Conservation (phyloP, 768 basidiomycete species). For the Psilocybe subaeruginosa region DNA sequence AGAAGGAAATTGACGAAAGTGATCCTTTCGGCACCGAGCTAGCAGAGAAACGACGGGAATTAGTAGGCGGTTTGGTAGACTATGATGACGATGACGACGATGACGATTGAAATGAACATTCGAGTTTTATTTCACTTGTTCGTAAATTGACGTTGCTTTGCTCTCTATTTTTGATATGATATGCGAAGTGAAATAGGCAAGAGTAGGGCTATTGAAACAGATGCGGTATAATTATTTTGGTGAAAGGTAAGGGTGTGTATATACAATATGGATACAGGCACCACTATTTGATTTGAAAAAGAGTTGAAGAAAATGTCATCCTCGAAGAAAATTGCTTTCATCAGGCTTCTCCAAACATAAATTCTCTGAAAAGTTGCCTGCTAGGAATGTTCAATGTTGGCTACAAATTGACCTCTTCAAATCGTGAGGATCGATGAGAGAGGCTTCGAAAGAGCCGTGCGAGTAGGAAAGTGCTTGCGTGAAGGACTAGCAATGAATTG, state of each 20-base stretch:
- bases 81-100: constrained; percentile 49
- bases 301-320: constrained; percentile 22
- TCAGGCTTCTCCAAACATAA: constrained; percentile 18
- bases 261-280: too few relatives aligned
- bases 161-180: too few relatives aligned
- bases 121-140: too few relatives aligned
- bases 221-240: neutral
- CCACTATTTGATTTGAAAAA: too few relatives aligned
- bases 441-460: constrained; percentile 48
- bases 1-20: constrained; percentile 46
- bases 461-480: neutral
- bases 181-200: too few relatives aligned
- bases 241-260: neutral
- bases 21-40: constrained; percentile 77
- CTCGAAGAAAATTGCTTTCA: constrained; percentile 9
- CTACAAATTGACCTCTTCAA: constrained; percentile 38
- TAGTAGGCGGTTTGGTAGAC: constrained; percentile 63
- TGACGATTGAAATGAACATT: constrained; percentile 7
- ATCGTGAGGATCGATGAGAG: constrained; percentile 31
- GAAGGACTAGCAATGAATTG: neutral
- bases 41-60: constrained; percentile 33
- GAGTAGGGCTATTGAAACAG: neutral
- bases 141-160: too few relatives aligned
- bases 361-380: constrained; percentile 16
- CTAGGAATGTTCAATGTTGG: constrained; percentile 32